phyloP scores from a whole-genome alignment of 495 filamentous ascomycete genomes.

The Daldinia loculata region DNA sequence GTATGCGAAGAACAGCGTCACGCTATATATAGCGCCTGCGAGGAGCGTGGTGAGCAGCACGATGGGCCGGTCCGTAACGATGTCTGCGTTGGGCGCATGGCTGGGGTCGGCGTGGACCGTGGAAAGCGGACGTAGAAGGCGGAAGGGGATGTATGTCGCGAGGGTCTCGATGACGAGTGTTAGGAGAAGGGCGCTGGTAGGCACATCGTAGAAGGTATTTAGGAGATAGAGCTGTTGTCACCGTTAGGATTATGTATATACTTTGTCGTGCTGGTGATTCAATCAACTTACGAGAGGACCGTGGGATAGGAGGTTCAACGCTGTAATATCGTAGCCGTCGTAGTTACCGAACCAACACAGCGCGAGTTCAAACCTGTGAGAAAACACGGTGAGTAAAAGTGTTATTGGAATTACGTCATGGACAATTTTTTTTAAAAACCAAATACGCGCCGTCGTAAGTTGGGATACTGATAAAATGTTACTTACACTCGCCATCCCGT shows the following conservation, averaged over 20 bases:
- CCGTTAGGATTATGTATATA: conserved; percentile 24
- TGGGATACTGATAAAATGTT: background rate
- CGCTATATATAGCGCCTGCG: conserved; percentile 71
- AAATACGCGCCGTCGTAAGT: conserved; percentile 1
- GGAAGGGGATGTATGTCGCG: conserved; percentile 74
- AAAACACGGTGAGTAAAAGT: conserved; percentile 17
- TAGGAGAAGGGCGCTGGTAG: conserved; percentile 62
- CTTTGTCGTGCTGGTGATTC: background rate
- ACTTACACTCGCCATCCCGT: conserved; percentile 71
- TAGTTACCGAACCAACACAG: conserved; percentile 74
- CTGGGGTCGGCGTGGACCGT: conserved; percentile 66
- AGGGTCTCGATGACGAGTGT: conserved; percentile 70
- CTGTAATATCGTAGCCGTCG: conserved; percentile 75
- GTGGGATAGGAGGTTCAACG: conserved; percentile 73
- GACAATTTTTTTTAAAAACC: conserved; percentile 6
- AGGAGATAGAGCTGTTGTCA: conserved; percentile 68
- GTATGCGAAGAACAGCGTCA: conserved; percentile 69
- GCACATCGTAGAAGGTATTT: conserved; percentile 74
- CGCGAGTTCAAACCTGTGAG: conserved; percentile 67
- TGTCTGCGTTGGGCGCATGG: conserved; percentile 70
- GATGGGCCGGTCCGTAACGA: conserved; percentile 72
- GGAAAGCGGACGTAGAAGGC: conserved; percentile 70
- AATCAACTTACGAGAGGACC: conserved; percentile 66
- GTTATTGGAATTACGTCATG: conserved; percentile 42
- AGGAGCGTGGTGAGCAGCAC: conserved; percentile 70